Evolutionary conservation across 768 basidiomycete genomes (phyloP).

Genomic region (Tephrocybe sp.): DNA sequence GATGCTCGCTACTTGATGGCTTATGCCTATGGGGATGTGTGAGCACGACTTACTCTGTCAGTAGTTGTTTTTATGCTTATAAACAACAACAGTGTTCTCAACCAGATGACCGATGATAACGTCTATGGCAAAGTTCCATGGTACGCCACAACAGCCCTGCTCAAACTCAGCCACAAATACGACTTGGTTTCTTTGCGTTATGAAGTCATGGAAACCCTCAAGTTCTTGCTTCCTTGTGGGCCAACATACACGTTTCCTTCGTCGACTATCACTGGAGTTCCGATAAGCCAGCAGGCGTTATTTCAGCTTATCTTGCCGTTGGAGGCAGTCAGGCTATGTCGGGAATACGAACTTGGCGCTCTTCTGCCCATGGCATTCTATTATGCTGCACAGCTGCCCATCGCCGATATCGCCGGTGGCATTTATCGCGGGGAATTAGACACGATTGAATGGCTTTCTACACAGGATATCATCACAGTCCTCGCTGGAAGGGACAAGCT

Average conservation of each 20-base stretch:
- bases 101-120: neutral
- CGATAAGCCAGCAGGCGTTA: neutral
- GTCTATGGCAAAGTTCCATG: conserved; percentile 2
- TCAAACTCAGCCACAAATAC: conserved; percentile 11
- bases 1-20: conserved; percentile 14
- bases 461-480: conserved; percentile 9
- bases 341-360: conserved; percentile 13
- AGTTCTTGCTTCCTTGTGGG: conserved; percentile 11
- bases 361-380: conserved; percentile 22
- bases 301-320: conserved; percentile 18
- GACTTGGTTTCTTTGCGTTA: conserved; percentile 7
- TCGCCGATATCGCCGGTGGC: conserved; percentile 18
- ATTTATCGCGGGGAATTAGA: conserved; percentile 12
- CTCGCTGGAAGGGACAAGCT: conserved; percentile 18
- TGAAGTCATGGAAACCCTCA: conserved; percentile 11
- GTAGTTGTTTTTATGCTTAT: neutral
- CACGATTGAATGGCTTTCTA: neutral
- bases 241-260: neutral
- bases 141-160: conserved; percentile 9
- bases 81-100: neutral
- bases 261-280: conserved; percentile 8
- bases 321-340: conserved; percentile 18
- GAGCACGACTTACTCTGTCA: neutral
- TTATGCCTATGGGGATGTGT: conserved; percentile 15
- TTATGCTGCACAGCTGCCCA: conserved; percentile 20